Percentiles rank a stretch among this genome's conserved stretches.
Evolutionary conservation across 179 eudicot species (phyloP).

Genomic region (Beta corolliflora): DNA sequence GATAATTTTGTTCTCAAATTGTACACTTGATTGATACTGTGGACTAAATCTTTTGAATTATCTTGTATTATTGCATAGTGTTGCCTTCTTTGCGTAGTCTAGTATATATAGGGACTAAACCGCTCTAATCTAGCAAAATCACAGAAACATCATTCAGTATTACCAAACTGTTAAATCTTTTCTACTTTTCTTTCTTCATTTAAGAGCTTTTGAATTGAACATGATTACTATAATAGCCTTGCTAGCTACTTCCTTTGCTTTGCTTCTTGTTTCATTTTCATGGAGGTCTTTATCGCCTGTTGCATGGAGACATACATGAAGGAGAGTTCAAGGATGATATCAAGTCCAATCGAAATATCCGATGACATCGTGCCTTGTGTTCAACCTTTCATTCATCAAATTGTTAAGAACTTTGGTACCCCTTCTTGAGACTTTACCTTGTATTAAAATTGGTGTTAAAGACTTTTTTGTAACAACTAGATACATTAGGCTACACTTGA

Average conservation of each 20-base stretch:
- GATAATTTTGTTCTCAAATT: background rate
- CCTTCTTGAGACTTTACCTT: background rate
- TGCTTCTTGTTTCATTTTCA: slow-evolving; percentile 13
- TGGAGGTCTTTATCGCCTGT: slow-evolving; percentile 34
- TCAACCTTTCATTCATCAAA: slow-evolving; percentile 16
- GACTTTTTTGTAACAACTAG: background rate
- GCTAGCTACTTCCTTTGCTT: slow-evolving; percentile 13
- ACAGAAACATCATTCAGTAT: background rate
- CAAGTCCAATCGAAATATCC: slow-evolving; percentile 15
- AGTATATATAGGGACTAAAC: slow-evolving; percentile 17
- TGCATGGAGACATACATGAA: slow-evolving; percentile 37
- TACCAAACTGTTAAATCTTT: background rate
- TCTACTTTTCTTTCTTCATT: background rate
- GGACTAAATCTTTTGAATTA: background rate
- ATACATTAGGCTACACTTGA: too few species aligned
- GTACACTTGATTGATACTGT: background rate
- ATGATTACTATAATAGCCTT: slow-evolving; percentile 24
- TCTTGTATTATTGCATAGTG: background rate
- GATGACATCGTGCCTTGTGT: slow-evolving; percentile 27
- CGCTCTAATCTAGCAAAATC: background rate
- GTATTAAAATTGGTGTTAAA: background rate
- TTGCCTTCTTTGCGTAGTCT: background rate
- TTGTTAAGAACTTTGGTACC: slow-evolving; percentile 23
- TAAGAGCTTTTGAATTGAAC: background rate
- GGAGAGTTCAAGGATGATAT: slow-evolving; percentile 16